Percentiles rank a stretch among this genome's conserved stretches.
Evolutionary conservation across 2,329 filamentous ascomycete species (phyloP).

Genomic region (Cercospora sp.): DNA sequence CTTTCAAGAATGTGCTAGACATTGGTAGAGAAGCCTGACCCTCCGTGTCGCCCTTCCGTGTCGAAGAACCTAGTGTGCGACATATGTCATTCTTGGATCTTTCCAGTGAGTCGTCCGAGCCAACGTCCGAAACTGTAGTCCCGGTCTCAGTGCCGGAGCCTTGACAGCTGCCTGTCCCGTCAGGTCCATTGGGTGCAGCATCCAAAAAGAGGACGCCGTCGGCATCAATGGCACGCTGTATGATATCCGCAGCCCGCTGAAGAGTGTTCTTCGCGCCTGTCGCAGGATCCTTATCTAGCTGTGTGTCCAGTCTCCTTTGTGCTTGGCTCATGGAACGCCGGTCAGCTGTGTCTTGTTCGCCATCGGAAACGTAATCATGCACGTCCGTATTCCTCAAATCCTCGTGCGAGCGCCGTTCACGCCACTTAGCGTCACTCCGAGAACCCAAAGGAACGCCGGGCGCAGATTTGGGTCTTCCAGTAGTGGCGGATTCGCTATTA

Average conservation of each 20-base stretch:
- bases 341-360: neutral
- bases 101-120: constrained; percentile 4
- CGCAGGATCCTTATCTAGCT: constrained; percentile 9
- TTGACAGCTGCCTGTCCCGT: constrained; percentile 10
- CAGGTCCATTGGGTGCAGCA: constrained; percentile 19
- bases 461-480: neutral
- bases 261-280: constrained; percentile 39
- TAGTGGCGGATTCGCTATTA: neutral
- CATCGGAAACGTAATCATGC: constrained; percentile 11
- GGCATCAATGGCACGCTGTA: constrained; percentile 49
- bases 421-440: neutral
- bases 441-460: neutral
- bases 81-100: neutral
- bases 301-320: neutral
- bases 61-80: neutral
- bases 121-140: neutral
- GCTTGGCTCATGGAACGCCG: neutral
- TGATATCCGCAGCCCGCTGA: constrained; percentile 25
- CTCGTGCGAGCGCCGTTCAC: neutral
- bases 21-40: neutral
- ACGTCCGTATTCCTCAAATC: constrained; percentile 7
- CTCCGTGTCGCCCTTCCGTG: neutral
- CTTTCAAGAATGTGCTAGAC: constrained; percentile 18
- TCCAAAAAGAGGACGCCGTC: constrained; percentile 50
- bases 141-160: constrained; percentile 7